These are phyloP conservation scores for Fusarium haematococcum DNA, from an alignment of 2,329 filamentous ascomycete species.

Conservation along the genomic window DNA sequence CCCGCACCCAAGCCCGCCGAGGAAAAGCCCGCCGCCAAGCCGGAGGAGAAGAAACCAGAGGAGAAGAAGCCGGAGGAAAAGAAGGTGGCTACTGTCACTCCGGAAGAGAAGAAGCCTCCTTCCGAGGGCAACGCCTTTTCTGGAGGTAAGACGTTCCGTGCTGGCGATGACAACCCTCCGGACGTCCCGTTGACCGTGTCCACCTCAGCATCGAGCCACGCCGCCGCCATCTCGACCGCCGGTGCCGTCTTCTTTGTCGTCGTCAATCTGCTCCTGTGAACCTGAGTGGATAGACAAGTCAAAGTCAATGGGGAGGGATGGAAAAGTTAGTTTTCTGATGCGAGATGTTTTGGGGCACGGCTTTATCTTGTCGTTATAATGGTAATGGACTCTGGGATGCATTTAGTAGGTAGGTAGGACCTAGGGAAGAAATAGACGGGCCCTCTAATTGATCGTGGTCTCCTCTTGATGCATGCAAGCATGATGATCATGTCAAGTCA, in stretches of 20 bases:
- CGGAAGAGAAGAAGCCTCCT: not conserved
- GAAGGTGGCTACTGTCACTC: not conserved
- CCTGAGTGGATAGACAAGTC: not conserved
- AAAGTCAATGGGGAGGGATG: not conserved
- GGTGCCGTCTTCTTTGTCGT: not conserved
- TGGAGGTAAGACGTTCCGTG: not conserved
- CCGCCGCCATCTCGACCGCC: not conserved
- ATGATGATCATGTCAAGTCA: not conserved
- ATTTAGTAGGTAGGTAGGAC: not conserved
- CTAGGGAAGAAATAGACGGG: not conserved
- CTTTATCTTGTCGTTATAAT: not conserved
- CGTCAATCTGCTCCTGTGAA: not conserved
- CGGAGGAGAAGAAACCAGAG: not conserved
- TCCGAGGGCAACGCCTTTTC: not conserved
- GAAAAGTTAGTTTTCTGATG: not conserved
- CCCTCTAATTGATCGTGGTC: not conserved
- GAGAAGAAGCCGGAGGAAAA: not conserved
- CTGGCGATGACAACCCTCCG: not conserved
- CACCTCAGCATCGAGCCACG: not conserved
- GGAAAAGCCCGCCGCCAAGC: not conserved
- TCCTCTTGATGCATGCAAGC: not conserved
- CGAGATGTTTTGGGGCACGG: not conserved
- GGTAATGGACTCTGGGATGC: not conserved
- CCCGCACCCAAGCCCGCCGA: not conserved
- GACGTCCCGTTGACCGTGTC: not conserved